phyloP scores from a whole-genome alignment of 2,329 filamentous ascomycete genomes.

The Elsinoe batatas region DNA sequence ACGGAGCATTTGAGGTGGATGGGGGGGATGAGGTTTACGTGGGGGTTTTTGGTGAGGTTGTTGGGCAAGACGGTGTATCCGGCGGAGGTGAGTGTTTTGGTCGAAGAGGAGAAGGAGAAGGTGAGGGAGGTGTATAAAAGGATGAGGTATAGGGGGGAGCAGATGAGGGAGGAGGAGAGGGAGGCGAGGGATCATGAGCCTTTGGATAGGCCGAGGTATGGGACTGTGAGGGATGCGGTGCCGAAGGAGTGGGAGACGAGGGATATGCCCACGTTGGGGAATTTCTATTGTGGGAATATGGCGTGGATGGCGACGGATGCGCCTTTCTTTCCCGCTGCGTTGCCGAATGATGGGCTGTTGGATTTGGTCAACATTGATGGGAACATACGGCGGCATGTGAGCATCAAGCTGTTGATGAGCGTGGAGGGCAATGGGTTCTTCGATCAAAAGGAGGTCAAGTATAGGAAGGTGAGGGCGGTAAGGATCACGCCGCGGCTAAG shows the following conservation, averaged over 20 bases:
- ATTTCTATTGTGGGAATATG: conserved; percentile 94
- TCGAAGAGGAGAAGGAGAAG: conserved; percentile 67
- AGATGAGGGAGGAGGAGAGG: conserved; percentile 18
- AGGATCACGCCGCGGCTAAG: conserved; percentile 57
- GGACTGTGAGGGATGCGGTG: conserved; percentile 66
- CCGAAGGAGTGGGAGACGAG: conserved; percentile 67
- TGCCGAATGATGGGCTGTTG: conserved; percentile 74
- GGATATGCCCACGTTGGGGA: conserved; percentile 69
- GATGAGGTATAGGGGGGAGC: conserved; percentile 13
- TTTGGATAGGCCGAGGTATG: conserved; percentile 66
- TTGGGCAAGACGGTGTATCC: conserved; percentile 72
- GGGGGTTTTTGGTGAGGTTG: conserved; percentile 69
- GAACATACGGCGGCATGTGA: conserved; percentile 56
- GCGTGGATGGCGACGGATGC: conserved; percentile 78
- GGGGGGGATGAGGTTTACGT: conserved; percentile 74
- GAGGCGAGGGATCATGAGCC: conserved; percentile 19
- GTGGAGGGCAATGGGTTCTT: conserved; percentile 69
- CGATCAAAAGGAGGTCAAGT: conserved; percentile 64
- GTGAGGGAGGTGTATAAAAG: conserved; percentile 62
- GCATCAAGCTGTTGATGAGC: conserved; percentile 59
- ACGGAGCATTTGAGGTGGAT: conserved; percentile 93
- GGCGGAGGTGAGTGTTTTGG: conserved; percentile 77
- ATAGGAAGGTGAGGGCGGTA: conserved; percentile 81
- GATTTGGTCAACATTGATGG: conserved; percentile 77
- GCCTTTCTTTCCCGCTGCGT: conserved; percentile 77